Base-by-base conservation (phyloP, 768 basidiomycete genomes). In the Porphyrellus cyaneotinctus region DNA sequence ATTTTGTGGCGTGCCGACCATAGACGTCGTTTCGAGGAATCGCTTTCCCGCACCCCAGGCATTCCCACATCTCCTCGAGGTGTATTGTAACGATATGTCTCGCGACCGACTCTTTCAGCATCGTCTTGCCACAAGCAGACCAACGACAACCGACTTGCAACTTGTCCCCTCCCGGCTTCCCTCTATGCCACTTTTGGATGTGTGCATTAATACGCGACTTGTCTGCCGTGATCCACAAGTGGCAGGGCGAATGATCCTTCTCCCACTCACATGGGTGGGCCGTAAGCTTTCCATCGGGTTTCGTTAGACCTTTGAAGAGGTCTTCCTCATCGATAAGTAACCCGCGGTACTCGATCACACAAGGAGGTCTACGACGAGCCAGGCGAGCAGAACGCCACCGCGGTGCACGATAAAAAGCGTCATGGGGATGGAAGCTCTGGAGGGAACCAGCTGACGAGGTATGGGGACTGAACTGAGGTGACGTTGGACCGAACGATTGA, bases 41-140 rank as follows among this genome's bases (percentile, higher is more conserved):
- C 32, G 37, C 43, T 26, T 63, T 53, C 23, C 51, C 35, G 2
- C 64, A 68, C 0, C 37, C 37, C 18, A 3, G 11, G 18, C 37
- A 38, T 9, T 22, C 37, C 37, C 37, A 38, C 18, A 12, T 20
- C 18, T 63, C 53, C 13, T 28, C 51, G 1, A 65, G 46, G 23
- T 68, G 66, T 5, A 50, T 17, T 4, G 47, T 39, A 0, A 58
- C 42, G 0, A 66, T 24, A 7, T 66, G 63, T 3, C 65, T 47
- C 2, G 42, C 23, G 3, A 65, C 43, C n/a, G 60, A 66, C 28
- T 65, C 66, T 36, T 65, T 67, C 9, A 49, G 18, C 60, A 67
- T 67, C 3, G 6, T 36, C 43, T 47, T 47, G 2, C 32, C 38
- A 18, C 64, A 68, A 20, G 15, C 23, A 0, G 47, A 41, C 62